Evolutionary conservation across 306 rosid species (phyloP), one percentile per base, ranked within the genome.

Genomic region (Gynostemma pentaphyllum): DNA sequence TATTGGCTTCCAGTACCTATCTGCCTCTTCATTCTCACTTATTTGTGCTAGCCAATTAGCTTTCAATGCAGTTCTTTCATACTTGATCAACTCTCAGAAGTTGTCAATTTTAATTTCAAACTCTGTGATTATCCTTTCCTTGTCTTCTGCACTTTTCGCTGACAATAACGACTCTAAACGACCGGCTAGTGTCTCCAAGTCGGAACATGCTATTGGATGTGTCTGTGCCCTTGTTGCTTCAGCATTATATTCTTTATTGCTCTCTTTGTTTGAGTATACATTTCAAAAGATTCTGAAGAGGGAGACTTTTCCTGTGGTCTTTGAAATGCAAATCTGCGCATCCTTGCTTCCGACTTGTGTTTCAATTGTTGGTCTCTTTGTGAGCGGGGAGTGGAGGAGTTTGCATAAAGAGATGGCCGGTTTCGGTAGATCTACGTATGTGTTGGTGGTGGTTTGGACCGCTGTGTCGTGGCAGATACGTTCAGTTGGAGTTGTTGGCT

Each of bases 261-360:
- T 90, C 32, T 91, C 89, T 28, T 84, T 91, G 24, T 85, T 90
- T 89, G 95, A 90, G 68, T 79, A 85, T 56, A 36, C 91, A 36
- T 90, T 90, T 71, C 83, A 87, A 55, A 90, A 83, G 76, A 83
- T 88, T 77, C 50, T 91, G 32, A 85, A 82, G 74, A 79, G 53
- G 82, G 92, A 91, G 75, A 85, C 96, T 5, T 88, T 85, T 79
- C 72, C 89, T 14, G 88, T 88, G 64, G 98, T 91, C 22, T 63
- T 88, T 67, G 95, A 91, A 51, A 88, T 91, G 96, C 98, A 91
- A 82, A 85, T 91, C 52, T 91, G 72, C 42, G 88, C 96, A 2
- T 70, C 96, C 2, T 73, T 91, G 15, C 80, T 88, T 1, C 96
- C 98, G 18, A 79, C 82, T 36, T 72, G 84, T 59, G 96, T 74